phyloP scores from a whole-genome alignment of 2,329 filamentous ascomycete species.

The Davidsoniella virescens region DNA sequence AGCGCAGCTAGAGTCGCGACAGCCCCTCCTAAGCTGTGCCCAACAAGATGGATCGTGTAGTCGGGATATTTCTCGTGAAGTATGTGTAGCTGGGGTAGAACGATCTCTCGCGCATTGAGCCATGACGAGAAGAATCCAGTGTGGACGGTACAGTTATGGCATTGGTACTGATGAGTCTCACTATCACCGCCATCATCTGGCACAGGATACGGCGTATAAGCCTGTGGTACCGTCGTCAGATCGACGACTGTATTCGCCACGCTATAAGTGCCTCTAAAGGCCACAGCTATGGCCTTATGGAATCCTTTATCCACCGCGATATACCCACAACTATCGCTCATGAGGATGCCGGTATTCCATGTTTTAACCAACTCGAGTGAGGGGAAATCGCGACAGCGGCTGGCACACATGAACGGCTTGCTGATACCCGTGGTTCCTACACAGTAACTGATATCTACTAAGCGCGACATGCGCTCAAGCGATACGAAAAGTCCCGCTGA shows the following conservation, averaged over 20 bases:
- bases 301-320: conserved; percentile 63
- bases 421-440: conserved; percentile 70
- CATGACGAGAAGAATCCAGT: conserved; percentile 78
- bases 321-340: conserved; percentile 88
- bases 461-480: conserved; percentile 72
- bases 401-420: conserved; percentile 71
- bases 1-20: conserved; percentile 76
- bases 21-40: conserved; percentile 84
- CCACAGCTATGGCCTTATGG: conserved; percentile 50
- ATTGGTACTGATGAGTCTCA: conserved; percentile 31
- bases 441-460: conserved; percentile 92
- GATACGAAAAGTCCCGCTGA: conserved; percentile 55
- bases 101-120: conserved; percentile 51
- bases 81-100: conserved; percentile 50
- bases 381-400: conserved; percentile 71
- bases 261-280: conserved; percentile 89
- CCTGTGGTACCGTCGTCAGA: conserved; percentile 73
- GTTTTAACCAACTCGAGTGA: conserved; percentile 63
- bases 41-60: conserved; percentile 64
- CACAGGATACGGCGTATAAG: conserved; percentile 74
- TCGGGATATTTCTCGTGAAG: conserved; percentile 46
- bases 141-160: conserved; percentile 82
- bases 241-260: conserved; percentile 83
- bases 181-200: conserved; percentile 25
- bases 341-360: conserved; percentile 77